Percentiles rank a stretch among this genome's conserved stretches.
phyloP scores from a whole-genome alignment of 2,329 filamentous ascomycete species.

The Uncinocarpus reesii region DNA sequence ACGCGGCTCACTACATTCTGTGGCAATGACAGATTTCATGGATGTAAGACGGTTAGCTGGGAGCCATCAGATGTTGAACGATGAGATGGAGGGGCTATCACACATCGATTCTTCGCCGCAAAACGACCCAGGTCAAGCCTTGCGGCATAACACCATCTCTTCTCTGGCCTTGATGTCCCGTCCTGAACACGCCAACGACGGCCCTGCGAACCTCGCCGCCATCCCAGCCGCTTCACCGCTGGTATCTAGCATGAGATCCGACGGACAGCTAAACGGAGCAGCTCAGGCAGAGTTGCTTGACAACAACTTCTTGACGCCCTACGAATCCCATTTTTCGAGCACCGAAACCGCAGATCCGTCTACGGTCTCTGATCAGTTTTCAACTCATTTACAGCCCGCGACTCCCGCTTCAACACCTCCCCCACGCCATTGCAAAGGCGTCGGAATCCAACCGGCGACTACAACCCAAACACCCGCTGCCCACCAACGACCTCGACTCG shows the following conservation, averaged over 20 bases:
- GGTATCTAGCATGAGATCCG: background rate
- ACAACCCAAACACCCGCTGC: constrained; percentile 3
- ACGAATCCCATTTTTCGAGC: background rate
- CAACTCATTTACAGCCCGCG: background rate
- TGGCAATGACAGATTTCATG: background rate
- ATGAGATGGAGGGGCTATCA: background rate
- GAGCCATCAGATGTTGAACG: background rate
- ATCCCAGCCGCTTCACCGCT: background rate
- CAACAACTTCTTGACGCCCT: background rate
- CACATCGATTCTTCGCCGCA: background rate
- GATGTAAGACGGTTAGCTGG: background rate
- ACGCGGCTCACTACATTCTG: background rate
- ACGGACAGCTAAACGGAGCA: background rate
- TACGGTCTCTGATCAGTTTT: constrained; percentile 6
- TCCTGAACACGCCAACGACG: background rate
- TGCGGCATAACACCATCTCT: background rate
- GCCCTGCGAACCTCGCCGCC: background rate
- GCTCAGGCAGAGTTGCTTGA: background rate
- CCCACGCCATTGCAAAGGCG: background rate
- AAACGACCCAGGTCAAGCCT: background rate
- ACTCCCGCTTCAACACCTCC: constrained; percentile 7
- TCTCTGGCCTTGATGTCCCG: background rate
- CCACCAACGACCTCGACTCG: constrained; percentile 31
- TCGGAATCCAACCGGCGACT: background rate
- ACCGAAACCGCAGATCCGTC: background rate